Conservation (phyloP, 306 rosid species). For the Fragaria vesca region DNA sequence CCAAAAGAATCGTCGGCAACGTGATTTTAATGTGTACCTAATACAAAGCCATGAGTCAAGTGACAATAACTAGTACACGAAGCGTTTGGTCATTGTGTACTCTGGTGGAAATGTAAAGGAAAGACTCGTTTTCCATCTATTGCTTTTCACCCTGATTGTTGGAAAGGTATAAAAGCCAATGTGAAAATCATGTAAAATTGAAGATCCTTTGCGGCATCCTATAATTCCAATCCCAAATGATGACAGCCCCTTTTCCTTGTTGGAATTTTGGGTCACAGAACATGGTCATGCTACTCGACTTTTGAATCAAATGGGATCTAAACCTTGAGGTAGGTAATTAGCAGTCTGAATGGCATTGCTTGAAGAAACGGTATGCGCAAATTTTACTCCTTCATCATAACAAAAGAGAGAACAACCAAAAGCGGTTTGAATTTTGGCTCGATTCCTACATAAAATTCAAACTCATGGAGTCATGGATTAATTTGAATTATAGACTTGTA, state of each 20-base stretch:
- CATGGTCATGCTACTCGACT: background rate
- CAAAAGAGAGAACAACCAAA: background rate
- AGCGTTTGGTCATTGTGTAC: background rate
- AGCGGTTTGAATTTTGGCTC: background rate
- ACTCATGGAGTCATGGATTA: background rate
- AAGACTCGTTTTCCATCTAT: background rate
- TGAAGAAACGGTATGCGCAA: no score
- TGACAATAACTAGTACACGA: background rate
- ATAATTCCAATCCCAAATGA: background rate
- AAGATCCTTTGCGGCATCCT: conserved; percentile 2
- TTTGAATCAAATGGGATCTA: background rate
- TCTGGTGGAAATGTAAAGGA: no score
- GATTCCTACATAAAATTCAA: background rate
- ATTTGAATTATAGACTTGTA: background rate
- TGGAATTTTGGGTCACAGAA: background rate
- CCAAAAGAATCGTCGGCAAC: background rate
- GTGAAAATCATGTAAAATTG: background rate
- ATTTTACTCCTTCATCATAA: no score
- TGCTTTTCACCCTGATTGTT: background rate
- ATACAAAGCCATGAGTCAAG: background rate
- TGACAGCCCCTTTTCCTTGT: background rate
- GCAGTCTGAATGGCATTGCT: background rate
- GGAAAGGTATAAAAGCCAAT: background rate
- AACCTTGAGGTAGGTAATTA: background rate
- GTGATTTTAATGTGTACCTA: conserved; percentile 4